phyloP scores from a whole-genome alignment of 2,329 filamentous ascomycete genomes.

The Teratosphaeria destructans region DNA sequence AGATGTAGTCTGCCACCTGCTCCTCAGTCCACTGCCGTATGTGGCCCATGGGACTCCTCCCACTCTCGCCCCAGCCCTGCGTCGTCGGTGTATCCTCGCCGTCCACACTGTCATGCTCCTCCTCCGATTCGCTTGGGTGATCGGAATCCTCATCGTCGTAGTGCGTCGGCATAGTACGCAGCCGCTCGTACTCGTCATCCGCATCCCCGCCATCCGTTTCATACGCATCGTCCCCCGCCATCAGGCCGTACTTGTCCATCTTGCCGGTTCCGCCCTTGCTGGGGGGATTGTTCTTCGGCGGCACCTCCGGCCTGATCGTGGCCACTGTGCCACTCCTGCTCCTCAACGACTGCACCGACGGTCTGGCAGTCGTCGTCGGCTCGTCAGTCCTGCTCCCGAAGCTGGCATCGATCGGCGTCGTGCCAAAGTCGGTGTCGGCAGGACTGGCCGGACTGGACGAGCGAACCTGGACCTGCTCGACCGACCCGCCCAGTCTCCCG shows the following conservation, averaged over 20 bases:
- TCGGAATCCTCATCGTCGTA: conserved; percentile 52
- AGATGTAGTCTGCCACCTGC: conserved; percentile 83
- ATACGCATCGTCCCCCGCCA: conserved; percentile 40
- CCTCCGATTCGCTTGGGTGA: conserved; percentile 45
- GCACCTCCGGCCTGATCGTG: neutral
- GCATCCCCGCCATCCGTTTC: conserved; percentile 63
- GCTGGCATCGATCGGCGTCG: conserved; percentile 23
- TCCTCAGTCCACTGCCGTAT: conserved; percentile 75
- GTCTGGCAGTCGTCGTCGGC: conserved; percentile 9
- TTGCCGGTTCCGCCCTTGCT: neutral
- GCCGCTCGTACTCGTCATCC: conserved; percentile 74
- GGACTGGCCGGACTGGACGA: conserved; percentile 13
- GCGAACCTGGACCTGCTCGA: conserved; percentile 11
- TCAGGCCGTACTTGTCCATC: conserved; percentile 25
- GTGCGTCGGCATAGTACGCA: conserved; percentile 49
- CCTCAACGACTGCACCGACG: conserved; percentile 3
- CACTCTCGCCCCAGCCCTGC: conserved; percentile 24
- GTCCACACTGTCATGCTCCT: conserved; percentile 24
- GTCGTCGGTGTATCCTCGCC: conserved; percentile 72
- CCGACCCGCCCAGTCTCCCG: conserved; percentile 1
- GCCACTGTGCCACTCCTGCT: conserved; percentile 3
- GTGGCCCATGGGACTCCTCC: conserved; percentile 55
- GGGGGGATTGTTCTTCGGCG: conserved; percentile 3
- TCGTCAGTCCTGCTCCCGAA: conserved; percentile 17
- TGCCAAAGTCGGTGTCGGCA: conserved; percentile 19